These are phyloP conservation scores for Prosopis cineraria DNA, from an alignment of 306 rosid genomes.

Conservation along the genomic window DNA sequence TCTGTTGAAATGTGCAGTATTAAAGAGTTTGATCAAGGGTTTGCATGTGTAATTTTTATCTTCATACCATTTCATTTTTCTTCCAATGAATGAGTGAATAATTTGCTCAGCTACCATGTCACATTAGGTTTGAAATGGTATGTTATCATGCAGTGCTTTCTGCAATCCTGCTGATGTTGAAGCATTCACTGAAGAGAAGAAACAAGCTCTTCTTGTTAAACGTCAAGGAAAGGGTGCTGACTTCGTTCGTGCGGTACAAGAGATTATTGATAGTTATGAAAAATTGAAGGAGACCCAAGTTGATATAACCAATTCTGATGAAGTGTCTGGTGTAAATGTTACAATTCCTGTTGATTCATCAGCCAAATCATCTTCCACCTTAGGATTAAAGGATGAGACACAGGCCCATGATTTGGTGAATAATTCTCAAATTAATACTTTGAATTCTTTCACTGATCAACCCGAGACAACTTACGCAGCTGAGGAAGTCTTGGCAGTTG, in stretches of 20 bases:
- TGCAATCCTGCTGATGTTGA: constrained; percentile 96
- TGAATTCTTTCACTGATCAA: constrained; percentile 49
- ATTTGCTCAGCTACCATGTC: constrained; percentile 25
- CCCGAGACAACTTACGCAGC: constrained; percentile 48
- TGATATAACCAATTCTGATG: constrained; percentile 50
- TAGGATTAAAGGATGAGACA: constrained; percentile 51
- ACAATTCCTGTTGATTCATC: constrained; percentile 52
- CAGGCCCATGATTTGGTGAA: constrained; percentile 51
- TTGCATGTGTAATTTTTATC: background rate
- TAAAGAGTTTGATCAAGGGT: background rate
- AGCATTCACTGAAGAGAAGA: constrained; percentile 97
- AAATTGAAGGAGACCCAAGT: constrained; percentile 60
- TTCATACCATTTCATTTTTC: constrained; percentile 26
- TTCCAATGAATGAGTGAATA: constrained; percentile 9
- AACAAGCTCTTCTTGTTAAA: constrained; percentile 81
- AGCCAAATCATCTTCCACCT: constrained; percentile 40
- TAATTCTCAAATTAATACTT: constrained; percentile 51
- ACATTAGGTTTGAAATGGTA: constrained; percentile 40
- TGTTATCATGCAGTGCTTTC: constrained; percentile 75
- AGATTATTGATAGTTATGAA: constrained; percentile 76
- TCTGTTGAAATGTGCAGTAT: background rate
- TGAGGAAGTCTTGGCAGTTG: constrained; percentile 51
- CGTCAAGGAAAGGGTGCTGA: constrained; percentile 94
- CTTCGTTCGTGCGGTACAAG: constrained; percentile 90
- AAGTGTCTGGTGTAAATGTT: constrained; percentile 48